phyloP scores from a whole-genome alignment of 2,329 filamentous ascomycete species.

The Penicillium hesseltinei region DNA sequence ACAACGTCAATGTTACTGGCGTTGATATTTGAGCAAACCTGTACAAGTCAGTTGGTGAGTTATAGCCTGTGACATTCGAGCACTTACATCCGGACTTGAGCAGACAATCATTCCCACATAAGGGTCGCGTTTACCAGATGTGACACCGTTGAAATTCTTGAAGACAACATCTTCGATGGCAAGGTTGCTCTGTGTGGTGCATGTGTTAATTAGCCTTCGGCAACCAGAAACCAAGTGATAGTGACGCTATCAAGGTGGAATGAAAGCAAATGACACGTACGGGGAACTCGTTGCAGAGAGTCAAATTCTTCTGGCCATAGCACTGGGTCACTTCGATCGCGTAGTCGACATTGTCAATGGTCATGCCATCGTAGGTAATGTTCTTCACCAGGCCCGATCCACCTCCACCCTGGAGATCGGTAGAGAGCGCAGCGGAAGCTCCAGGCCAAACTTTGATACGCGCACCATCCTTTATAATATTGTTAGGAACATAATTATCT shows the following conservation, averaged over 20 bases:
- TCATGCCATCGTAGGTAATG: conserved; percentile 64
- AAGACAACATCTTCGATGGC: conserved; percentile 57
- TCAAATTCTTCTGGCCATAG: conserved; percentile 62
- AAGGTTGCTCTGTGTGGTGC: conserved; percentile 38
- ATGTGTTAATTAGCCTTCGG: conserved; percentile 1
- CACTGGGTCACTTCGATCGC: conserved; percentile 65
- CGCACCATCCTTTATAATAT: conserved; percentile 55
- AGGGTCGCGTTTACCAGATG: conserved; percentile 46
- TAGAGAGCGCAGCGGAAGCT: conserved; percentile 53
- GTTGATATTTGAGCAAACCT: conserved; percentile 49
- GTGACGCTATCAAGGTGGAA: neutral
- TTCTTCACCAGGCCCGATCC: conserved; percentile 63
- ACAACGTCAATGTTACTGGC: conserved; percentile 47
- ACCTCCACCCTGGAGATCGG: conserved; percentile 64
- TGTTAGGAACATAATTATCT: conserved; percentile 40
- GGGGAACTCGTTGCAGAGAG: conserved; percentile 59
- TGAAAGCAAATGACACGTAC: conserved; percentile 31
- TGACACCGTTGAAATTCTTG: conserved; percentile 57
- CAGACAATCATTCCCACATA: conserved; percentile 50
- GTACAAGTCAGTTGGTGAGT: neutral
- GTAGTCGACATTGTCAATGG: conserved; percentile 62
- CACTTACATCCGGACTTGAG: conserved; percentile 49
- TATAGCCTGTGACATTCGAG: neutral
- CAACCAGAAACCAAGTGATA: neutral
- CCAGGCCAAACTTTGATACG: conserved; percentile 75